These are phyloP conservation scores for Stromatinia cepivora DNA, from an alignment of 2,329 filamentous ascomycete species.

Conservation along the genomic window DNA sequence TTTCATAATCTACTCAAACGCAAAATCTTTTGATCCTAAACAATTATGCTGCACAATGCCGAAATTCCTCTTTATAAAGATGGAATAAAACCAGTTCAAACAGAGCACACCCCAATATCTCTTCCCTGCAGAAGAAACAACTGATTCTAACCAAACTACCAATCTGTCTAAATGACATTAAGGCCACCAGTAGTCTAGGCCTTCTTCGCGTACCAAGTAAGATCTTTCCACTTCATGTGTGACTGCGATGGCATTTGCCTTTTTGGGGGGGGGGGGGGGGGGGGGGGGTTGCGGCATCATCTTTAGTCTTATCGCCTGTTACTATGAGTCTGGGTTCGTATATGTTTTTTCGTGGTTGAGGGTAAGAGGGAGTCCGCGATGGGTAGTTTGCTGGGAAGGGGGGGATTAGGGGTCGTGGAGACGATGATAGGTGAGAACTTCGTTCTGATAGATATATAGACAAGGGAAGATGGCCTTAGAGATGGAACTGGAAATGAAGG, in stretches of 20 bases:
- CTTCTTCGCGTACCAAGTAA: slow-evolving; percentile 6
- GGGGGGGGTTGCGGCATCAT: background rate
- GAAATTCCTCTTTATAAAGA: background rate
- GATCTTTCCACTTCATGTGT: background rate
- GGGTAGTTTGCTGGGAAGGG: too few relatives aligned
- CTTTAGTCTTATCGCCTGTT: slow-evolving; percentile 1
- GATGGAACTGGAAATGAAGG: background rate
- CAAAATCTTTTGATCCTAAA: background rate
- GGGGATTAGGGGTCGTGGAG: slow-evolving; percentile 4
- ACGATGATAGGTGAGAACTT: slow-evolving; percentile 4
- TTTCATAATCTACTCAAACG: background rate
- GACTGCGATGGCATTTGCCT: background rate
- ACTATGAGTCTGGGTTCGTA: background rate
- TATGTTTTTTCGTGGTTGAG: slow-evolving; percentile 7
- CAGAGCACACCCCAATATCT: background rate
- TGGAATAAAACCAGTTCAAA: background rate
- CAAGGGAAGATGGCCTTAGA: background rate
- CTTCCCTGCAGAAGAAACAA: background rate
- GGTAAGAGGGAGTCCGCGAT: too few relatives aligned
- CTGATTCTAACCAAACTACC: background rate
- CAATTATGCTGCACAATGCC: background rate
- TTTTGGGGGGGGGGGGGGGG: background rate
- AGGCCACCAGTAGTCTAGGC: background rate
- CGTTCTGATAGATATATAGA: background rate
- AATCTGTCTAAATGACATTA: background rate